Evolutionary conservation across 257 asterid species (phyloP).

Genomic region (Solanum pimpinellifolium): DNA sequence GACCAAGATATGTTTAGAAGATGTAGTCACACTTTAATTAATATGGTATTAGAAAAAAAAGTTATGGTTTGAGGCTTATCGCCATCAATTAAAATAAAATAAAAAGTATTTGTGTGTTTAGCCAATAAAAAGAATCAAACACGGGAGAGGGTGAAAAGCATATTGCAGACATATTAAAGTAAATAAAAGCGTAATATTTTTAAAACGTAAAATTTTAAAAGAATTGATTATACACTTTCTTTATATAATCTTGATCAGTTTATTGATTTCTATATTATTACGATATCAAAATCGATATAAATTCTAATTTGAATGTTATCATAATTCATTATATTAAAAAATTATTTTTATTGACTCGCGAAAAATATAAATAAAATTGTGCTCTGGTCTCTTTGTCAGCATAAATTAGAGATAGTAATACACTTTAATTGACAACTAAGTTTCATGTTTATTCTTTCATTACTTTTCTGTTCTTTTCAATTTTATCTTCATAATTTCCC

Average conservation of each 20-base stretch:
- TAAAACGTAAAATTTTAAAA: background rate
- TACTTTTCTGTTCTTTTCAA: background rate
- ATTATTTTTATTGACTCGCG: rapidly evolving
- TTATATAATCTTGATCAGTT: background rate
- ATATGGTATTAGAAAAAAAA: background rate
- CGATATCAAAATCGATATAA: background rate
- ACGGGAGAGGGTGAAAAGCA: background rate
- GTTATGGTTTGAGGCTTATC: background rate
- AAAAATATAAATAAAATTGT: too few species aligned
- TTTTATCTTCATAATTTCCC: background rate
- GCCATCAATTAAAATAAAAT: background rate
- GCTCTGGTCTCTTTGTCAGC: background rate
- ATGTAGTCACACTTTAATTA: background rate
- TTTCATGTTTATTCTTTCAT: background rate
- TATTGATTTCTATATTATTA: background rate
- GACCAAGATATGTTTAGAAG: background rate
- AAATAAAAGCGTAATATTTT: background rate
- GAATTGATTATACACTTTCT: background rate
- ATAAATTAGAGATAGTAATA: background rate
- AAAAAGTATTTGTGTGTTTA: background rate
- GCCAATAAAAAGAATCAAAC: background rate
- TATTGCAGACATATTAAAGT: background rate
- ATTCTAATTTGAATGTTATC: background rate
- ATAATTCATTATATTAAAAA: background rate
- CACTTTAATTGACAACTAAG: background rate